Percentiles rank a stretch among this genome's conserved stretches.
Evolutionary conservation across 768 basidiomycete genomes (phyloP).

Genomic region (Dictyophora rubrovolvata): DNA sequence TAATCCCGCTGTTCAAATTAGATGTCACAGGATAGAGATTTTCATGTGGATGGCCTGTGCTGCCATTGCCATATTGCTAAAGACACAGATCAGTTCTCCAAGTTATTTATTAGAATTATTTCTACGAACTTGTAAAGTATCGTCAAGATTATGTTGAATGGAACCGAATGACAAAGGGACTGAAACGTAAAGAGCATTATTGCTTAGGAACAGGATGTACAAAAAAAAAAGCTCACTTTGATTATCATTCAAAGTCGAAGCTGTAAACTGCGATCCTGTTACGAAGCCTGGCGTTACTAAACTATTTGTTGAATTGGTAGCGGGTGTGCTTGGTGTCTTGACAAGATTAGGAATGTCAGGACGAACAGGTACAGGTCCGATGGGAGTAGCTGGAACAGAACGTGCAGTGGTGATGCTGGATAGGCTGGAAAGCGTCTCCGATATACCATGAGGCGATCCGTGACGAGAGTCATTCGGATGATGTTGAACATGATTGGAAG

Average conservation of each 20-base stretch:
- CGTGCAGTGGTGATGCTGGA: conserved; percentile 32
- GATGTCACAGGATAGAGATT: conserved; percentile 40
- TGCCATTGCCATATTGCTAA: background rate
- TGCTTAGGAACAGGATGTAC: background rate
- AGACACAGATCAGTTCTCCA: conserved; percentile 9
- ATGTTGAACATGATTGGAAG: conserved; percentile 49
- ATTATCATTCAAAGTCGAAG: background rate
- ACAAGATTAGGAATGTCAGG: conserved; percentile 33
- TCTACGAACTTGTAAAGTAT: conserved; percentile 38
- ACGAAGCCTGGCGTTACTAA: conserved; percentile 51
- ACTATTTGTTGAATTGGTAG: conserved; percentile 46
- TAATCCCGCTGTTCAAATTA: conserved; percentile 36
- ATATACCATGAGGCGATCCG: conserved; percentile 57
- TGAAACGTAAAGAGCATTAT: background rate
- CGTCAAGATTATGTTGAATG: conserved; percentile 42
- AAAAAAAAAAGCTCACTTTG: background rate
- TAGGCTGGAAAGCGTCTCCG: conserved; percentile 49
- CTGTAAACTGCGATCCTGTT: conserved; percentile 24
- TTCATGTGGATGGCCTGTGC: conserved; percentile 21
- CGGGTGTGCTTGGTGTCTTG: conserved; percentile 59
- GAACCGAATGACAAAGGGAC: conserved; percentile 42
- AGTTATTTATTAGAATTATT: background rate
- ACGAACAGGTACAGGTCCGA: conserved; percentile 31
- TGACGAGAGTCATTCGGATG: conserved; percentile 47
- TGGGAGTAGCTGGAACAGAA: conserved; percentile 76